Base-by-base conservation (phyloP, 352 stramenopile species). In the Phytophthora palmivora region DNA sequence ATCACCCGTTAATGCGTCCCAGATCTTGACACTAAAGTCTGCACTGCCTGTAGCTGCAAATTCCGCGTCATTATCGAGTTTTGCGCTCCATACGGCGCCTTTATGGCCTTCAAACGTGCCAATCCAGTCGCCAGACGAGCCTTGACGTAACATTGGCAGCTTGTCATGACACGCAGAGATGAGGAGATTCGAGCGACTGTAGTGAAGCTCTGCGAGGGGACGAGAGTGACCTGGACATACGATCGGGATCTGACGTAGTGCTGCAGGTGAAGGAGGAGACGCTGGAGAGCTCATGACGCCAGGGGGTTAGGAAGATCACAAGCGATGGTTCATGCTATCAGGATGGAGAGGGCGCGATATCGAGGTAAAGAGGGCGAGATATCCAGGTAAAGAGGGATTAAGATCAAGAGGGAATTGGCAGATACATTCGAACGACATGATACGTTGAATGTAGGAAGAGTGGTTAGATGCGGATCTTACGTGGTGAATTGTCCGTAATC, bases 21-120 rank as follows among this genome's bases (percentile, higher is more conserved):
- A 99, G 14, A 99, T 74, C 60, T 98, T 96, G 38, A 96, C 97
- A 11, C 74, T 93, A 63, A 99, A 99, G 77, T 99, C 97, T 11
- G 94, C 97, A 46, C 79, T 96, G 10, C 91, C 97, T 10, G 96
- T 98, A 4, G 85, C 93, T 0, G 88, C 91, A 18, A 98, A 88
- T 43, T 81, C 80, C 6, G 79, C 91, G 6, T 83, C 72, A 0
- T 70, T 61, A 71, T 98, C 93, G 36, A 98, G 70, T 54, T 94
- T 97, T 43, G 90, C 95, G 46, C 78, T 94, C 91, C 91, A 98
- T 0, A 97, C 91, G 0, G 91, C 91, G 44, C 97, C 97, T 70
- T 99, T 99, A 78, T 99, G 97, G 42, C 97, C 97, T 22, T 93
- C 78, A 53, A 98, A 99, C 6, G 96, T 99, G 44, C 97, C 97